A percentile compares a stretch with the other conserved stretches of the same genome.
These are phyloP conservation scores for Hemerocallis citrina DNA, from an alignment of 106 monocot genomes.

Conservation along the genomic window DNA sequence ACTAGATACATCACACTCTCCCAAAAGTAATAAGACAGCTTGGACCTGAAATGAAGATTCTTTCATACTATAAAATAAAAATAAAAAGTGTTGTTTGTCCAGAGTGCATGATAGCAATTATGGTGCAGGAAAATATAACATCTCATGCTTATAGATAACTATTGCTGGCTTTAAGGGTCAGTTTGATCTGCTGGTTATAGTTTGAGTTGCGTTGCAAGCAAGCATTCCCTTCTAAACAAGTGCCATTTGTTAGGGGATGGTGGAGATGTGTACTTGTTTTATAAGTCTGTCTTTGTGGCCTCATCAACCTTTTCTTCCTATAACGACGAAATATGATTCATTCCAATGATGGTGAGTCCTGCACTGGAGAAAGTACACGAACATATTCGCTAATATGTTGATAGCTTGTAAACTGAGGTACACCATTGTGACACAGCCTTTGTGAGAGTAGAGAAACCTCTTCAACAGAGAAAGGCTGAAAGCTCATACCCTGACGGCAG, in stretches of 20 bases:
- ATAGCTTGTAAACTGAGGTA: background rate
- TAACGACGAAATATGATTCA: background rate
- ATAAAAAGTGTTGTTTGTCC: no score
- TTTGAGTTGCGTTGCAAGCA: background rate
- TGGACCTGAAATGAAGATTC: slow-evolving; percentile 58
- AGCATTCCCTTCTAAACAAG: background rate
- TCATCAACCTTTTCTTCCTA: background rate
- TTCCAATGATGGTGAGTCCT: no score
- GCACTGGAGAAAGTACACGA: no score
- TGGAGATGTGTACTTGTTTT: background rate
- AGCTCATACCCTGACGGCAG: no score
- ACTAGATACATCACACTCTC: slow-evolving; percentile 62
- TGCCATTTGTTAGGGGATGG: background rate
- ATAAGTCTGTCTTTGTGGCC: background rate
- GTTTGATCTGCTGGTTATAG: background rate
- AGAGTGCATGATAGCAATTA: background rate
- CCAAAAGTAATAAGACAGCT: slow-evolving; percentile 77
- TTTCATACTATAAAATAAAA: no score
- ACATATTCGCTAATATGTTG: no score
- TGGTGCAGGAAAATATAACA: background rate
- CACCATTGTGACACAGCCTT: no score
- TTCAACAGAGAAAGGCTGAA: no score
- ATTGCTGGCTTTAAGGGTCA: background rate
- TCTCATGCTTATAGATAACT: background rate
- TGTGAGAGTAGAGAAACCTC: no score